Base-by-base conservation (phyloP, 495 filamentous ascomycete genomes). In the Astrothelium macrocarpum region DNA sequence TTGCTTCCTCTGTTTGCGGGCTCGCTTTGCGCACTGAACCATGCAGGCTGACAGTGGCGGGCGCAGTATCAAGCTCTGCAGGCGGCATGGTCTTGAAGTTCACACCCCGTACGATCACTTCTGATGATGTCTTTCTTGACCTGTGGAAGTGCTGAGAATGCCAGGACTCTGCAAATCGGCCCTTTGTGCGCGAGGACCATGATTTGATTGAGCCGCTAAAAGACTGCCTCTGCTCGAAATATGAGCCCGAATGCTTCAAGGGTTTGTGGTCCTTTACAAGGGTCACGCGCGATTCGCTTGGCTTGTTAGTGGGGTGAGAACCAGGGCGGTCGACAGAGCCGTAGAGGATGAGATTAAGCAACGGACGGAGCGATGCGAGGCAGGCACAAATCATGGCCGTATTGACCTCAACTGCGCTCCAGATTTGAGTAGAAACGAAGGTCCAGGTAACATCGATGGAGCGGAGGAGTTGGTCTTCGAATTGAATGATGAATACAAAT, bases 321-420 rank as follows among this genome's bases (percentile, higher is more conserved):
- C 5, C n/a, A 5, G 45, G 45, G 45, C 45, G 45, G 29, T 56
- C 49, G 25, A 56, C 49, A 56, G 49, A 56, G 23, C 49, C 49
- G 2, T 56, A 56, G 20, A 56, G 7, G 20, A 56, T 56, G 23
- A 56, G 49, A 16, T 56, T 56, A 9, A 56, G 49, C 9, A 56
- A 25, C 5, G 53, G 62, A 29, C 45, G 62, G 34, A 66, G 14
- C 34, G 31, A 23, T 23, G 62, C 68, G 66, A 63, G 43, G 10
- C 61, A 63, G 0, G 59, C 26, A 32, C 67, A 65, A 59, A 71
- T 26, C 2, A 61, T 42, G 1, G 20, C 59, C 31, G 20, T 45
- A 23, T 61, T 61, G 59, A 61, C 45, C 43, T 61, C 59, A 9
- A 61, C 59, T 18, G 36, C 59, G 18, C 36, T 45, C 59, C 59